A percentile compares a stretch with the other conserved stretches of the same genome.
phyloP scores from a whole-genome alignment of 768 basidiomycete species.

The Termitomyces sp. region DNA sequence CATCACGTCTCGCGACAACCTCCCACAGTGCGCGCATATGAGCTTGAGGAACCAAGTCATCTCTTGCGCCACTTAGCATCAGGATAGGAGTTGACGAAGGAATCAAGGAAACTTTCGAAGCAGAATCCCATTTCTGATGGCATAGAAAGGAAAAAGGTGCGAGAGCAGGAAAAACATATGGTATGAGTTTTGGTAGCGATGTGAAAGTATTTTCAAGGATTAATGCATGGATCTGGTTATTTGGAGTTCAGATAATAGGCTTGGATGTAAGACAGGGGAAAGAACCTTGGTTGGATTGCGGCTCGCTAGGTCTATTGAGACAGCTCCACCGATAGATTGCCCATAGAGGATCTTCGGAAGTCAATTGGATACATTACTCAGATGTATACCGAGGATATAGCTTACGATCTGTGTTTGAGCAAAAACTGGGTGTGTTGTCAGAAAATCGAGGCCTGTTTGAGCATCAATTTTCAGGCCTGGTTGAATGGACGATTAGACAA shows the following conservation, averaged over 20 bases:
- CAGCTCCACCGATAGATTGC: conserved; percentile 90
- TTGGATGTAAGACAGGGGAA: not conserved
- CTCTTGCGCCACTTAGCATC: conserved; percentile 70
- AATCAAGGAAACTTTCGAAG: conserved; percentile 39
- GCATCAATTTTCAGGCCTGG: conserved; percentile 82
- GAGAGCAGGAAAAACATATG: conserved; percentile 61
- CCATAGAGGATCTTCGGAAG: conserved; percentile 65
- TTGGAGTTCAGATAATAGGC: not conserved
- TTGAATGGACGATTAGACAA: not conserved
- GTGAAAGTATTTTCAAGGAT: conserved; percentile 94
- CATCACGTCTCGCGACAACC: conserved; percentile 50
- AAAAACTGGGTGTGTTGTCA: conserved; percentile 58
- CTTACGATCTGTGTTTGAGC: conserved; percentile 61
- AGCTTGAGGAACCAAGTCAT: conserved; percentile 68
- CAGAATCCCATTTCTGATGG: conserved; percentile 13
- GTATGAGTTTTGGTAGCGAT: conserved; percentile 75
- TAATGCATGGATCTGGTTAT: conserved; percentile 60
- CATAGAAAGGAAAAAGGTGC: conserved; percentile 10
- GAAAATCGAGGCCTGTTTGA: conserved; percentile 74
- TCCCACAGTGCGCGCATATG: conserved; percentile 79
- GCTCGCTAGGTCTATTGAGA: conserved; percentile 83
- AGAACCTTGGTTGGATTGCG: conserved; percentile 63
- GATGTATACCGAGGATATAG: not conserved
- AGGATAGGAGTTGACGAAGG: conserved; percentile 68
- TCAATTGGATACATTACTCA: not conserved